phyloP scores from a whole-genome alignment of 1,284 basidiomycete genomes.

The Blastosporella zonata region DNA sequence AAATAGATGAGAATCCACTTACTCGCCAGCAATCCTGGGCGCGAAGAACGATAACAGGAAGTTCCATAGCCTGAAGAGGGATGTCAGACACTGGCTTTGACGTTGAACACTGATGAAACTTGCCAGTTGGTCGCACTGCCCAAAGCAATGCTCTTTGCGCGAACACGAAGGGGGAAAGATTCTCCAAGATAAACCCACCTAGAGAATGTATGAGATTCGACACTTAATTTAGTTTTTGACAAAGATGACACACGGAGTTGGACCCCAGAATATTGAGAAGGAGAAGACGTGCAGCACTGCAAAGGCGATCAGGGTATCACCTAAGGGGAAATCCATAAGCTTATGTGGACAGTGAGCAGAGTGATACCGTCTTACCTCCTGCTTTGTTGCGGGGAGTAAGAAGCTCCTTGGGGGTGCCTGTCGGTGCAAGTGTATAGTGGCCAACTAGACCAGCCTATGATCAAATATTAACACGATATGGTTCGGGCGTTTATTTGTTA shows the following conservation, averaged over 20 bases:
- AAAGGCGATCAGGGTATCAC: slow-evolving; percentile 69
- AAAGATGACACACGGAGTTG: slow-evolving; percentile 55
- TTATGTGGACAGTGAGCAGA: neutral
- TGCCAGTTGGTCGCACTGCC: slow-evolving; percentile 51
- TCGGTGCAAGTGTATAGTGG: slow-evolving; percentile 60
- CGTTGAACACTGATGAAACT: neutral
- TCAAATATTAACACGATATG: slow-evolving; percentile 9
- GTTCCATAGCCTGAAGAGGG: slow-evolving; percentile 59
- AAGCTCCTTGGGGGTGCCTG: slow-evolving; percentile 41
- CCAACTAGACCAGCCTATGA: slow-evolving; percentile 66
- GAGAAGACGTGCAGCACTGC: slow-evolving; percentile 75
- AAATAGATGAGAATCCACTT: slow-evolving; percentile 9
- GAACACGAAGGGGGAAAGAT: slow-evolving; percentile 68
- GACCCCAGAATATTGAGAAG: slow-evolving; percentile 73
- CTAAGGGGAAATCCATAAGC: slow-evolving; percentile 19
- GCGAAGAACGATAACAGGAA: slow-evolving; percentile 73
- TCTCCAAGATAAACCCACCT: slow-evolving; percentile 45
- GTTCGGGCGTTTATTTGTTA: neutral
- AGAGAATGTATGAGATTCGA: slow-evolving; percentile 3
- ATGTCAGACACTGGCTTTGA: neutral
- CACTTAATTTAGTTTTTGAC: neutral
- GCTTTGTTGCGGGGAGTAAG: slow-evolving; percentile 54
- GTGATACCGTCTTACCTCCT: slow-evolving; percentile 36
- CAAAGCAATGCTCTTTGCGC: slow-evolving; percentile 73
- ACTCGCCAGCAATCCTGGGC: slow-evolving; percentile 58